Percentiles rank a stretch among this genome's conserved stretches.
Evolutionary conservation across 495 filamentous ascomycete species (phyloP).

Genomic region (Beverwykella pulmonaria): DNA sequence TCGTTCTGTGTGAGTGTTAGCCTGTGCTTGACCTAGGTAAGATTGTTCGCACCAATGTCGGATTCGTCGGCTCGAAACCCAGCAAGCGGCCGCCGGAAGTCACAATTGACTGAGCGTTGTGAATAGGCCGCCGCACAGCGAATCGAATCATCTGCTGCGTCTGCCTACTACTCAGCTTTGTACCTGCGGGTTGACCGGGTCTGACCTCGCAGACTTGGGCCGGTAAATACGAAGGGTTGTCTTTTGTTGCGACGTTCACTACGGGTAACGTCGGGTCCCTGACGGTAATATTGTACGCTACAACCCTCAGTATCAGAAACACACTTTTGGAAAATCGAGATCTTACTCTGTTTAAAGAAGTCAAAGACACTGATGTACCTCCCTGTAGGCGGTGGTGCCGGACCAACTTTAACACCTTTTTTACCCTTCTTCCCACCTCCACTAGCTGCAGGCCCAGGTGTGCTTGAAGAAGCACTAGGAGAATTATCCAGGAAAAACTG

Average conservation of each 20-base stretch:
- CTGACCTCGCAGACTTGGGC: conserved; percentile 65
- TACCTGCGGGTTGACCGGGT: conserved; percentile 63
- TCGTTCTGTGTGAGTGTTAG: too few species aligned
- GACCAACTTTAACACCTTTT: conserved; percentile 4
- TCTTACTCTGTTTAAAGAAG: conserved; percentile 26
- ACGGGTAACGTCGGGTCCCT: conserved; percentile 52
- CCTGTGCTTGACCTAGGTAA: too few species aligned
- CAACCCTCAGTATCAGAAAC: conserved; percentile 4
- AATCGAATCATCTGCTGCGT: conserved; percentile 66
- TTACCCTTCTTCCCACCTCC: conserved; percentile 16
- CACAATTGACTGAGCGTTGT: conserved; percentile 69
- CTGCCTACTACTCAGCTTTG: conserved; percentile 60
- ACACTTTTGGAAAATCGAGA: not conserved
- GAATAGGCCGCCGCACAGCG: conserved; percentile 64
- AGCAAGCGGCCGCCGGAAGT: too few species aligned
- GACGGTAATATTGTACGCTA: conserved; percentile 16
- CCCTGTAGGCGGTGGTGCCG: conserved; percentile 4
- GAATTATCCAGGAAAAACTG: conserved; percentile 28
- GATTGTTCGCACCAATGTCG: too few species aligned
- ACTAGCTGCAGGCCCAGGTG: too few species aligned
- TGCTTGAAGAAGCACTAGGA: too few species aligned
- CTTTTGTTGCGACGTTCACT: conserved; percentile 66
- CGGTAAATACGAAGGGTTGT: conserved; percentile 65
- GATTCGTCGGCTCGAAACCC: too few species aligned
- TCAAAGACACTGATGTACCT: conserved; percentile 33